These are phyloP conservation scores for Talaromyces sp. DNA, from an alignment of 2,329 filamentous ascomycete genomes.

Conservation along the genomic window DNA sequence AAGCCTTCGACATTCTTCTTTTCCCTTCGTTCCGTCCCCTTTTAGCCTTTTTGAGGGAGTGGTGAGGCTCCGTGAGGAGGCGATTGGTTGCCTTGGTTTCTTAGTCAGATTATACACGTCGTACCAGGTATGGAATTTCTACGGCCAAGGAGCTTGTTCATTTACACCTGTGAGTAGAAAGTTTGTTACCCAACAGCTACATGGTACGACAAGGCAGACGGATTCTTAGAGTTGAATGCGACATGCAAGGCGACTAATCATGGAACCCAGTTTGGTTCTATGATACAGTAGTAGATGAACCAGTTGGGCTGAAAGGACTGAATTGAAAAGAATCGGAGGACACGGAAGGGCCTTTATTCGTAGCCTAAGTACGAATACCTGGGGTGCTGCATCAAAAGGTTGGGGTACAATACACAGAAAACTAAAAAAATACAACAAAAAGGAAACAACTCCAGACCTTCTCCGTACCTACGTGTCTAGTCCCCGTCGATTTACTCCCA, in stretches of 20 bases:
- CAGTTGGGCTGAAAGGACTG: not conserved
- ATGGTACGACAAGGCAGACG: not conserved
- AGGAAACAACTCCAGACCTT: not conserved
- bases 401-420: not conserved
- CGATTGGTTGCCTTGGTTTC: conserved; percentile 4
- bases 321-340: not conserved
- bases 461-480: not conserved
- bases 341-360: not conserved
- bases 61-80: not conserved
- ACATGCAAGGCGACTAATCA: not conserved
- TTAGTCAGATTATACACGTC: not conserved
- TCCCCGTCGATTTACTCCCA: not conserved
- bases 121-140: not conserved
- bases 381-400: not conserved
- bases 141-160: not conserved
- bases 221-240: not conserved
- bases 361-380: not conserved
- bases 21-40: not conserved
- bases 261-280: not conserved
- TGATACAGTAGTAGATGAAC: not conserved
- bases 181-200: not conserved
- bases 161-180: not conserved
- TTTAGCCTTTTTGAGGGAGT: not conserved
- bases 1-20: conserved; percentile 4
- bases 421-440: not conserved